Base-by-base conservation (phyloP, 2,329 filamentous ascomycete genomes). In the Apiospora arundinis region DNA sequence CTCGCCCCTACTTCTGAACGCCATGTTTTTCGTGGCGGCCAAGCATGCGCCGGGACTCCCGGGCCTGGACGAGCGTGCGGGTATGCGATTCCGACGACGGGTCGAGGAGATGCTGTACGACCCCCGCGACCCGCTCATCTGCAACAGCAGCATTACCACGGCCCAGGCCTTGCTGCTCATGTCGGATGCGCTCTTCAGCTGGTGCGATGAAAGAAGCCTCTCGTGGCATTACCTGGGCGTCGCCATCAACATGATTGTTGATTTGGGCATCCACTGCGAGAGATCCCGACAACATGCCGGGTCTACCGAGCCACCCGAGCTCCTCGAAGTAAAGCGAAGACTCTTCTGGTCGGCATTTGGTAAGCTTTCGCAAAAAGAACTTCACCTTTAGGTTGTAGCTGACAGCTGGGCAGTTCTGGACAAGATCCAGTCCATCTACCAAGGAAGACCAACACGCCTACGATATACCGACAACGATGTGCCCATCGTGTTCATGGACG, bases 211-310 rank as follows among this genome's bases (percentile, higher is more conserved):
- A 74, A 79, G 83, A 45, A 88, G 85, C 72, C 82, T 83, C 8
- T 85, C 88, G 1, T 91, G 88, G 88, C 74, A 90, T 6, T 90
- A 90, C 72, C 83, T 86, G 69, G 88, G 88, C 0, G 83, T 87
- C 72, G 88, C 88, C 0, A 88, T 89, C 72, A 83, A 86, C 12
- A 85, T 90, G 79, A 80, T 89, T 37, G 83, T 86, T 68, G 88
- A 90, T 74, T 76, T 90, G 6, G 85, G 87, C 0, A 84, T 90
- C 73, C 88, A 73, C 81, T 87, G 23, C 82, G 28, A 60, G 52
- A n/a, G 16, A 60, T 63, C 28, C 18, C 8, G 56, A 32, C 28
- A n/a, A 9, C 21, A 11, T 4, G 7, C 16, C 8, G 7, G 16
- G 25, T n/a, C 21, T 4, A 32, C 6, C 16, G 32, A 12, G n/a